Base-by-base conservation (phyloP, 148 eudicot genomes). In the Agrostemma githago region DNA sequence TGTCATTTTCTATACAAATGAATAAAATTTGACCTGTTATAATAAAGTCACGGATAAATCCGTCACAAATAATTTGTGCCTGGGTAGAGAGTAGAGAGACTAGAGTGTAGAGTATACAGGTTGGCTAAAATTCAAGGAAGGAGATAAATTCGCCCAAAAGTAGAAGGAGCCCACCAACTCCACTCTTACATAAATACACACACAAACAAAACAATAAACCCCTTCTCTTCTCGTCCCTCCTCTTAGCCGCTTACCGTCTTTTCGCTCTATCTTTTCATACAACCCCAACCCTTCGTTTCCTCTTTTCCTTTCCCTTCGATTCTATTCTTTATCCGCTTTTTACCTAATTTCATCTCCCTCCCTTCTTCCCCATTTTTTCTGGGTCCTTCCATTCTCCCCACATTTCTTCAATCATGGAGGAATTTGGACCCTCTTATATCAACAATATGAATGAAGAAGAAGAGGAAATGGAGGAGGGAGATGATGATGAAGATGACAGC, bases 401-500 rank as follows among this genome's bases (percentile, higher is more conserved):
- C 7, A 38, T 61, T 74, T 37, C 56, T 34, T 17, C 37, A 38
- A 15, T 17, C 8, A 84, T 87, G 88, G 82, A 81, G 5, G 44
- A 82, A 5, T 38, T 73, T 76, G 80, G 68, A 3, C 74, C 21
- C 4, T 61, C 70, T 2, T 68, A 43, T 26, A 26, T 26, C 42
- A 63, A 17, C 77, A 38, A 80, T 54, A 43, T 53, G 43, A 46
- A 78, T 37, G 85, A 68, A 0, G 70, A 66, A 2, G 78, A 64
- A 4, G 41, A 61, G 0, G 54, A 42, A 4, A 14, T 8, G 2
- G 64, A 60, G 8, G 63, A 60, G 3, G 54, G 60, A 1, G 79
- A 76, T 0, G 72, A 69, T 20, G 75, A 79, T 2, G 82, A 74
- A 20, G 75, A 75, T 4, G 48, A 70, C 17, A 56, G 39, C 53